These are phyloP conservation scores for Linum lewisii DNA, from an alignment of 345 rosid genomes.

Conservation along the genomic window DNA sequence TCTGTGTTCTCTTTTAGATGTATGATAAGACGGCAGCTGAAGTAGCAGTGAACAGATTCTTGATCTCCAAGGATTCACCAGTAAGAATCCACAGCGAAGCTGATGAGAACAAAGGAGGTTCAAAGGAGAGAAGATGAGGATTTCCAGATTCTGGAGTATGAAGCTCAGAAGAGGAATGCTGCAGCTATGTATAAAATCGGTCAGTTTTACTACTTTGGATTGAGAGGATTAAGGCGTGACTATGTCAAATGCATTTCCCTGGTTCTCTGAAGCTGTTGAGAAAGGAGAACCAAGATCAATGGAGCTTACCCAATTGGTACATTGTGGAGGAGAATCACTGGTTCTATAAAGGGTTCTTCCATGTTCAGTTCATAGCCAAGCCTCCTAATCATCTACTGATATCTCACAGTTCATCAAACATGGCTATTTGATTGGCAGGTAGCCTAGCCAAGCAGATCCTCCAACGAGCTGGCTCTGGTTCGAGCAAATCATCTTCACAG, in stretches of 20 bases:
- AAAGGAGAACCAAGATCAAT: conserved; percentile 89
- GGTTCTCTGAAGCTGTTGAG: conserved; percentile 85
- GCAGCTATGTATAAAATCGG: conserved; percentile 85
- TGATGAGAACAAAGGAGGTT: conserved; percentile 97
- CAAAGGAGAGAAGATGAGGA: conserved; percentile 94
- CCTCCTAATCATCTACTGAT: too few species aligned
- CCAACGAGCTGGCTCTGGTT: too few species aligned
- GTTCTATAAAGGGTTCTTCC: too few species aligned
- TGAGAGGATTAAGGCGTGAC: conserved; percentile 91
- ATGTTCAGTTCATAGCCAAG: too few species aligned
- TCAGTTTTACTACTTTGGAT: conserved; percentile 79
- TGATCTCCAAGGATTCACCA: conserved; percentile 81
- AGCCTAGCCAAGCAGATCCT: too few species aligned
- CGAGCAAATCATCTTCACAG: too few species aligned
- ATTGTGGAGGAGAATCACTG: too few species aligned
- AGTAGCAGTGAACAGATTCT: conserved; percentile 78
- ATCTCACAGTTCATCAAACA: too few species aligned
- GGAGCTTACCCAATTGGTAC: too few species aligned
- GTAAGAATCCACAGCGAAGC: conserved; percentile 85
- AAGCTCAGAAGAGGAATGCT: conserved; percentile 96
- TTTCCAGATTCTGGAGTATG: conserved; percentile 90
- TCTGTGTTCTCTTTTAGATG: conserved; percentile 44
- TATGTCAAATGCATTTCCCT: conserved; percentile 70
- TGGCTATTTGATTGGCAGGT: too few species aligned
- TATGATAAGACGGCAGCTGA: conserved; percentile 86